Evolutionary conservation across 2,329 filamentous ascomycete species (phyloP).

Genomic region (Exserohilum turcica): DNA sequence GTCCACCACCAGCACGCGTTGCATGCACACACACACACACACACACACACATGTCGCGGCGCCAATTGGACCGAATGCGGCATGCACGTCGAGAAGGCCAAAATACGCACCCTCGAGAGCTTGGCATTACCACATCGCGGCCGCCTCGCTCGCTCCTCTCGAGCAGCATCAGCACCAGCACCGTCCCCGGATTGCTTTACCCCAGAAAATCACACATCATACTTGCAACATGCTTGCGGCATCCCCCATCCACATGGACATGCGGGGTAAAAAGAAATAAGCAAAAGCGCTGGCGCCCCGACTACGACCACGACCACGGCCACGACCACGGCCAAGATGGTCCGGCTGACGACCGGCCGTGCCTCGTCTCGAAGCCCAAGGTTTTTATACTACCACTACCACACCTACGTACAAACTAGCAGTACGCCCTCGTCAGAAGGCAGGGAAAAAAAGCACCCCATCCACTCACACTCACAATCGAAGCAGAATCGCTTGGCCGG

Average conservation of each 20-base stretch:
- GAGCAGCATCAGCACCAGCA: too few species aligned
- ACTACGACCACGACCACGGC: too few species aligned
- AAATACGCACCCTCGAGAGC: background rate
- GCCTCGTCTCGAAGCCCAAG: conserved; percentile 1
- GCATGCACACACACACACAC: background rate
- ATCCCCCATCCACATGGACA: background rate
- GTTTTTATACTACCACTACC: too few species aligned
- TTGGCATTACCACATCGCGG: conserved; percentile 18
- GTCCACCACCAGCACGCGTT: background rate
- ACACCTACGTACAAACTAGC: too few species aligned
- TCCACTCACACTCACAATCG: background rate
- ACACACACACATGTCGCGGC: conserved; percentile 1
- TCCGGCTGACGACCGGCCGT: too few species aligned
- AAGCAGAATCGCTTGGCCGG: too few species aligned
- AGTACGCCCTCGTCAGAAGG: too few species aligned
- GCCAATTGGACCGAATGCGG: background rate
- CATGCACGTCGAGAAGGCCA: background rate
- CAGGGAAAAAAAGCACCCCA: too few species aligned
- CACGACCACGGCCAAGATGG: too few species aligned
- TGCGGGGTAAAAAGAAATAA: conserved; percentile 12
- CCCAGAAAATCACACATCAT: conserved; percentile 6
- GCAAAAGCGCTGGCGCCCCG: too few species aligned
- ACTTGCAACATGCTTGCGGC: background rate
- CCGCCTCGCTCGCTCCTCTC: too few species aligned
- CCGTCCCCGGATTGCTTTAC: conserved; percentile 8